These are phyloP conservation scores for Lasiosphaeria ovina DNA, from an alignment of 495 filamentous ascomycete species.

Conservation along the genomic window DNA sequence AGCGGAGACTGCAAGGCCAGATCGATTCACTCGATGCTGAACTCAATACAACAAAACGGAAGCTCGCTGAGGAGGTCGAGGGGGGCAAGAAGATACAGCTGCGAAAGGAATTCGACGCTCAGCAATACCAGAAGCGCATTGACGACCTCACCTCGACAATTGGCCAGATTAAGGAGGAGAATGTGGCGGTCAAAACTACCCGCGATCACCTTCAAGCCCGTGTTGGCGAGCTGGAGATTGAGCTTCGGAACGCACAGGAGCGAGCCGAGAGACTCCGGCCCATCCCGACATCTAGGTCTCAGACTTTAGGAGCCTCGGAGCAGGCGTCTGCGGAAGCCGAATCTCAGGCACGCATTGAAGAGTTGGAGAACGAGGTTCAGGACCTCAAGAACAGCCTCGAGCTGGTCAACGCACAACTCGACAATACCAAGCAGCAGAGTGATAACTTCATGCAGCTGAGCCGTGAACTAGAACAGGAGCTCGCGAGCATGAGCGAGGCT, in stretches of 20 bases:
- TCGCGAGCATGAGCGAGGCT: conserved; percentile 72
- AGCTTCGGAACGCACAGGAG: conserved; percentile 85
- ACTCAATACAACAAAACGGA: conserved; percentile 72
- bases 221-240: conserved; percentile 83
- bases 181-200: conserved; percentile 76
- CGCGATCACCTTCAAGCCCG: conserved; percentile 83
- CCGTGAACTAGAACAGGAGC: conserved; percentile 81
- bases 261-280: conserved; percentile 75
- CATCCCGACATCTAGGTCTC: conserved; percentile 58
- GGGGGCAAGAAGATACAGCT: conserved; percentile 73
- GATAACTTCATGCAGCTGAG: conserved; percentile 90
- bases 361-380: conserved; percentile 74
- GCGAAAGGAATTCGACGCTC: conserved; percentile 82
- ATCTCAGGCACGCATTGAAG: conserved; percentile 71
- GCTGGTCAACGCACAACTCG: conserved; percentile 68
- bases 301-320: conserved; percentile 43
- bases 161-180: conserved; percentile 74
- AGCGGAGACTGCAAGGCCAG: conserved; percentile 70
- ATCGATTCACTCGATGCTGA: conserved; percentile 77
- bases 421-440: conserved; percentile 71
- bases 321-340: conserved; percentile 47
- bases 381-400: conserved; percentile 83
- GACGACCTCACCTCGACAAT: conserved; percentile 84
- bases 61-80: conserved; percentile 79
- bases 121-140: conserved; percentile 81